These are phyloP conservation scores for Sextonia rubra DNA, from an alignment of 164 flowering plant species.

Conservation along the genomic window DNA sequence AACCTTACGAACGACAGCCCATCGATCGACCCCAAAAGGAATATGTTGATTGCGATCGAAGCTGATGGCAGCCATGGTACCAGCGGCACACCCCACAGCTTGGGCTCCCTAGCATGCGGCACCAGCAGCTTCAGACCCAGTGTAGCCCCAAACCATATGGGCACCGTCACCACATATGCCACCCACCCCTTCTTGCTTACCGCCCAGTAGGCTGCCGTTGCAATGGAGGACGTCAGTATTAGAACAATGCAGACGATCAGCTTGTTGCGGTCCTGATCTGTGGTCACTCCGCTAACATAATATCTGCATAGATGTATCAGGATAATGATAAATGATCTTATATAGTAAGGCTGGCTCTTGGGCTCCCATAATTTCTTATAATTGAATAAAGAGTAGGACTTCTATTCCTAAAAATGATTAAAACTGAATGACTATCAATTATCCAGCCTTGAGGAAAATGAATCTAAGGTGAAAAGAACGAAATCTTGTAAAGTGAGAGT, in stretches of 20 bases:
- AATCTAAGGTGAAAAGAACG: no score
- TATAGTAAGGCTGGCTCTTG: no score
- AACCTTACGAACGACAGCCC: slow-evolving; percentile 45
- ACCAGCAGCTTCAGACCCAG: slow-evolving; percentile 29
- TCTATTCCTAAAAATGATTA: no score
- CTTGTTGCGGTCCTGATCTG: slow-evolving; percentile 28
- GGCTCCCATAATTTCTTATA: no score
- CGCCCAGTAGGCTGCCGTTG: slow-evolving; percentile 34
- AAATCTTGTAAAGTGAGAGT: no score
- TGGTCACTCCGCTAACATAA: slow-evolving; percentile 38
- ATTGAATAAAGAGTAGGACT: no score
- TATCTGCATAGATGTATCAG: slow-evolving; percentile 19
- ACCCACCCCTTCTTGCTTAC: slow-evolving; percentile 34
- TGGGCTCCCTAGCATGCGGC: slow-evolving; percentile 40
- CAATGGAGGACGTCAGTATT: slow-evolving; percentile 41
- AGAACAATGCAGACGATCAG: slow-evolving; percentile 29
- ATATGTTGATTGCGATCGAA: slow-evolving; percentile 44
- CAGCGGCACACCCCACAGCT: slow-evolving; percentile 60
- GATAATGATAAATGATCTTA: no score
- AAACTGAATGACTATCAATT: no score
- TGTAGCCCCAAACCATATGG: slow-evolving; percentile 44
- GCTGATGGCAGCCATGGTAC: slow-evolving; percentile 63
- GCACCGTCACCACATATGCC: slow-evolving; percentile 28
- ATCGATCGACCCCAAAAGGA: slow-evolving; percentile 57
- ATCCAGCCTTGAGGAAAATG: no score